Evolutionary conservation across 208 protist species (phyloP).

Genomic region (Spongospora subterranea): DNA sequence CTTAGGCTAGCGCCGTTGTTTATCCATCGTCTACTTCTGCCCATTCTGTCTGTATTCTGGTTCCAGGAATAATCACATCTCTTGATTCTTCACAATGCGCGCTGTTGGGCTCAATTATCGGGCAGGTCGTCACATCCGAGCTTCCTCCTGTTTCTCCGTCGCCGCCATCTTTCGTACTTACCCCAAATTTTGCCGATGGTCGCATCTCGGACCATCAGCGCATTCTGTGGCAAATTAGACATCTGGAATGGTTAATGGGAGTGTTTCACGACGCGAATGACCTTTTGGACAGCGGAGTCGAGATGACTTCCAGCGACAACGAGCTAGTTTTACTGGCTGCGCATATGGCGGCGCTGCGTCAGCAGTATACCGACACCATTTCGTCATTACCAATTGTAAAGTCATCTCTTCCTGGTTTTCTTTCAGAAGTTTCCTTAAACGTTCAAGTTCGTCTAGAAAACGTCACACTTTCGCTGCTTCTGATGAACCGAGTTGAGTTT

Average conservation of each 20-base stretch:
- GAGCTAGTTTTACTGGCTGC: slow-evolving; percentile 14
- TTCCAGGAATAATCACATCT: neutral
- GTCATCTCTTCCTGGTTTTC: neutral
- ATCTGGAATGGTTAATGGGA: slow-evolving; percentile 52
- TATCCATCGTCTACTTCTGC: neutral
- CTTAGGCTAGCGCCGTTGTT: neutral
- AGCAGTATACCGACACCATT: slow-evolving; percentile 16
- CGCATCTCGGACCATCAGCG: neutral
- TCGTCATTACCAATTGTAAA: neutral
- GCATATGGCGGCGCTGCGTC: neutral
- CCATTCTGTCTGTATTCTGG: neutral
- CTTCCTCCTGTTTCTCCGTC: neutral
- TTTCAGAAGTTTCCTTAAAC: neutral
- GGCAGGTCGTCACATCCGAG: neutral
- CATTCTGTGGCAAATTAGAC: slow-evolving; percentile 25
- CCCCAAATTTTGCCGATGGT: neutral
- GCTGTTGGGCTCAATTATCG: neutral
- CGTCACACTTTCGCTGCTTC: neutral
- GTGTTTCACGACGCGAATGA: neutral
- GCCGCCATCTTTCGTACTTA: neutral
- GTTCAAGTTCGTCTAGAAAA: slow-evolving; percentile 20
- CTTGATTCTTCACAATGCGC: neutral
- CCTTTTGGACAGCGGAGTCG: neutral
- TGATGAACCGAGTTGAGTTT: neutral
- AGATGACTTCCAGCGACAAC: neutral